Conservation (phyloP, 345 rosid species). For the Mercurialis annua region DNA sequence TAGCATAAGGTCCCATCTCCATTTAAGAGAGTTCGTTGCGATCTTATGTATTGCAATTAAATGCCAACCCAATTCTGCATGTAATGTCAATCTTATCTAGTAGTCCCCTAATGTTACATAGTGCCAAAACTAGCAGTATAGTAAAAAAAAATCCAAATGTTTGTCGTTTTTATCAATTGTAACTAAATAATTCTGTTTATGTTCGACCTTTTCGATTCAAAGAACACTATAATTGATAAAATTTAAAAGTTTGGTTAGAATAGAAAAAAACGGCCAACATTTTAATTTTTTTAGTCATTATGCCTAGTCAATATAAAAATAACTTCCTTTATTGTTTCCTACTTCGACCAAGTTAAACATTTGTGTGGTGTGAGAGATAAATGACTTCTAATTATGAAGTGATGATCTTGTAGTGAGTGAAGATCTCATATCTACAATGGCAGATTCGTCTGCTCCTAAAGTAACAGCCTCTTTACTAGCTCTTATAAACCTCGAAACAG, state of each 20-base stretch:
- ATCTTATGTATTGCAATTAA: neutral
- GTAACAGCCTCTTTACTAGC: constrained; percentile 92
- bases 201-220: too few relatives aligned
- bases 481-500: constrained; percentile 67
- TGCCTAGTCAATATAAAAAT: neutral
- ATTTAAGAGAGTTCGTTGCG: neutral
- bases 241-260: neutral
- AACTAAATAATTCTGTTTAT: too few relatives aligned
- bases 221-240: too few relatives aligned
- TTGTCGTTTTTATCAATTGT: too few relatives aligned
- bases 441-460: constrained; percentile 81
- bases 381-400: constrained; percentile 24
- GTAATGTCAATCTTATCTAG: too few relatives aligned
- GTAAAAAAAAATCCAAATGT: too few relatives aligned
- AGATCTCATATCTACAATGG: constrained; percentile 91
- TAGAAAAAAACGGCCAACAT: too few relatives aligned
- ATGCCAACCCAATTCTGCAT: neutral
- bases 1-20: constrained; percentile 7
- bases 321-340: constrained; percentile 7
- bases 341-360: neutral
- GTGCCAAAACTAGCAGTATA: too few relatives aligned
- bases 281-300: too few relatives aligned
- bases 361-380: neutral
- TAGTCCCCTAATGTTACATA: too few relatives aligned
- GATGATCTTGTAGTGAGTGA: constrained; percentile 77